Evolutionary conservation across 225 moss, liverwort and hornwort species (phyloP), one percentile per base, ranked within the genome.

Genomic region (Asterella californica): DNA sequence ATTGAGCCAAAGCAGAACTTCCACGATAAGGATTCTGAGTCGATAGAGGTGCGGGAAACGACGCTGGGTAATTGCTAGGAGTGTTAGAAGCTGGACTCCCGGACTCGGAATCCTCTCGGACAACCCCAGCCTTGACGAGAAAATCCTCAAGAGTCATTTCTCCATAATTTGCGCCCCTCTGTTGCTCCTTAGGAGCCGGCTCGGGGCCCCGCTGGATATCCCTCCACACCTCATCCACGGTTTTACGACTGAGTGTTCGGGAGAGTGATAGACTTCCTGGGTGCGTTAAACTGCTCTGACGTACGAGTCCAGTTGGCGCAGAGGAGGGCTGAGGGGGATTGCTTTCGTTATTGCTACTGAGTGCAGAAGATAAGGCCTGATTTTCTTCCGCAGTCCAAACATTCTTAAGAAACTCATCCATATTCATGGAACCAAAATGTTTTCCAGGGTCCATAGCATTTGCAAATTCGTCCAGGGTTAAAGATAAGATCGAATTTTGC

Each of bases 121-220:
- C 92, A 4, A 97, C 94, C 46, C 97, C 97, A 0, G 97, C 97
- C 83, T 92, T 97, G 4, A 94, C 93, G 42, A 97, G 90, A 80
- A 97, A 97, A 86, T 94, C 97, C 87, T 97, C 97, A 55, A 97
- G 78, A 2, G 97, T 97, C 94, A 97, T 97, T 80, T 94, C 94
- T 53, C 87, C 92, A 47, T 93, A 94, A 25, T 93, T 97, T 60
- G 84, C 74, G 22, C 86, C 81, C 66, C 90, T 86, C 27, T 90
- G 89, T 71, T 90, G 87, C 17, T 84, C 82, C 57, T 82, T 84
- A 30, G 79, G 71, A 49, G 74, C 65, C 10, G 46, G 52, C 77
- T 77, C 74, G 12, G 79, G 71, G 18, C 87, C 90, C 27, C 92
- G 88, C 34, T 96, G 96, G 32, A 97, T 97, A 66, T 97, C 97